Base-by-base conservation (phyloP, 768 basidiomycete species). In the Cantharellus cinnabarinus region DNA sequence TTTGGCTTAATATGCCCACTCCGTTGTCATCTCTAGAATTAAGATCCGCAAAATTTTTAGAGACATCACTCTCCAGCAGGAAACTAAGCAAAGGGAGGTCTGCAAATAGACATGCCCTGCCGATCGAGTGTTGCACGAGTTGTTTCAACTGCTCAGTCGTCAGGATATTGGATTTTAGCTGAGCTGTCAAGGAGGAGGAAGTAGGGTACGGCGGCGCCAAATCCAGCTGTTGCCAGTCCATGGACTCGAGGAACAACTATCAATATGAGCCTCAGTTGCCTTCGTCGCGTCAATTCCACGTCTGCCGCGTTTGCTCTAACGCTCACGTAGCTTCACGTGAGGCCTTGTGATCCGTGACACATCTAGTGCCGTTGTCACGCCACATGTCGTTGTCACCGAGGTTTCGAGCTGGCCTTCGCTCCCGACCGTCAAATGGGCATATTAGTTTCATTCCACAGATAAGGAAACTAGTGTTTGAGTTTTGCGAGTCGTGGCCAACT, bases 381-480 rank as follows among this genome's bases (percentile, higher is more conserved):
- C 20, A 29, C 20, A 29, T 29, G 20, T 29, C 20, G 20, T 29
- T 29, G 20, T 29, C 58, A 41, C 75, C 74, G 15, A 65, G 79
- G 51, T 65, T 74, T 44, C 70, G 78, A 42, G 78, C 73, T 0
- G 70, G 71, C 61, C 68, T 79, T 50, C 72, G 76, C 63, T 79
- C 87, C 0, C 66, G 68, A 35, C 82, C 82, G 35, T 77, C 82
- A 60, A 89, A 90, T 68, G 87, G 88, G 1, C 84, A 85, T 67
- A 67, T 71, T 50, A 73, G 79, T 1, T 91, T 84, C 70, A 70
- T 88, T 2, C 85, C 89, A 2, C 80, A 80, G 62, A 74, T 85
- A n/a, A 75, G 86, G 59, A 91, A 89, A 67, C 74, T 94, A 61
- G 87, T 94, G 63, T 79, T 94, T 68, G 86, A 90, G 70, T 93